A percentile compares a stretch with the other conserved stretches of the same genome.
Conservation (phyloP, 768 basidiomycete genomes). For the Leccinum fibrillosum region DNA sequence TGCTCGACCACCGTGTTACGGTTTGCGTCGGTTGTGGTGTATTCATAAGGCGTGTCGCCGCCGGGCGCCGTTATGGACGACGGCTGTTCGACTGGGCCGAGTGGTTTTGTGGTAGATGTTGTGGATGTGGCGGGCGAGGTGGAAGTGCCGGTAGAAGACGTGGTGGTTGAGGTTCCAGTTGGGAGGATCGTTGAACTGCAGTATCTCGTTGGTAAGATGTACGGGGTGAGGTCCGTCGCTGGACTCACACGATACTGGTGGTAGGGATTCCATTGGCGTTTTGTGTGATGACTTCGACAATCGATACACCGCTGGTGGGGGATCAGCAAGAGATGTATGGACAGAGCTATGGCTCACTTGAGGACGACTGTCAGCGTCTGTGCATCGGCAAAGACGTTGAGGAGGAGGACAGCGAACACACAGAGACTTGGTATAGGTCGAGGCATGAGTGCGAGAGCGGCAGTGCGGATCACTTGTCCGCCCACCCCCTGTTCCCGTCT, state of each 20-base stretch:
- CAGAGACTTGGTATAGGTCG: slow-evolving; percentile 15
- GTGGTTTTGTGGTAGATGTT: slow-evolving; percentile 14
- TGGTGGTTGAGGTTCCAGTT: neutral
- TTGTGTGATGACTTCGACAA: slow-evolving; percentile 47
- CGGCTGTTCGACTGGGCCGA: slow-evolving; percentile 52
- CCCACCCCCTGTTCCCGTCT: neutral
- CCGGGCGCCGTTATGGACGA: slow-evolving; percentile 37
- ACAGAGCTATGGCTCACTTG: slow-evolving; percentile 35
- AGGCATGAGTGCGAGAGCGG: neutral
- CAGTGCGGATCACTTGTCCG: neutral
- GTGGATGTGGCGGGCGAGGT: slow-evolving; percentile 17
- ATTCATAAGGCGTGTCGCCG: slow-evolving; percentile 48
- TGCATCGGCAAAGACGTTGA: slow-evolving; percentile 27
- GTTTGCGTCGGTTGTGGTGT: slow-evolving; percentile 42
- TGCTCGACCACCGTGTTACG: slow-evolving; percentile 22
- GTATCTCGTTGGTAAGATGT: slow-evolving; percentile 7
- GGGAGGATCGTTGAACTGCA: slow-evolving; percentile 16
- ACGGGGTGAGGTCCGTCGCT: neutral
- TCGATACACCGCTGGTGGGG: slow-evolving; percentile 44
- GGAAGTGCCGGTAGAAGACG: slow-evolving; percentile 14
- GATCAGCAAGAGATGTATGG: slow-evolving; percentile 11
- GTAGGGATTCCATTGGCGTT: slow-evolving; percentile 37
- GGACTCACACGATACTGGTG: slow-evolving; percentile 44
- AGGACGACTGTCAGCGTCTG: slow-evolving; percentile 50
- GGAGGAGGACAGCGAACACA: slow-evolving; percentile 9